Base-by-base conservation (phyloP, 2,329 filamentous ascomycete species). In the Ceratocystis alfenasii region DNA sequence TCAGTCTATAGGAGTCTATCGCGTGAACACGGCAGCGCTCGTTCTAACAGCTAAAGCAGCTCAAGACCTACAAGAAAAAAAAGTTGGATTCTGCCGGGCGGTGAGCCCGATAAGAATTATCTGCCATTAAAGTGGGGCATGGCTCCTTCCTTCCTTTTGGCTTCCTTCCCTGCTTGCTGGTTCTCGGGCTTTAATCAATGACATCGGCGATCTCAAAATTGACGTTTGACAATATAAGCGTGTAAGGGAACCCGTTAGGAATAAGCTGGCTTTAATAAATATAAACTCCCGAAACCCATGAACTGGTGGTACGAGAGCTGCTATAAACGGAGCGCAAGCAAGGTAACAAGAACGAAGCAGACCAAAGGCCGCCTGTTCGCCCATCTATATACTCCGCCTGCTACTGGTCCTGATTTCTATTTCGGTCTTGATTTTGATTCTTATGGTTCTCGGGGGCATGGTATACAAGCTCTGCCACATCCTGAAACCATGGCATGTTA, bases 41-140 rank as follows among this genome's bases (percentile, higher is more conserved):
- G 10, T 41, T 41, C 36, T 41, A 12, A 41, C 36, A 41, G 36
- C 36, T 12, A 41, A 41, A 41, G 36, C 3, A 12, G 36, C 8
- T 41, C 10, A 10, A 41, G 36, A 41, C 36, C 36, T 41, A 41
- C 3, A 64, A 65, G 57, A 67, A 64, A 67, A 67, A 66, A 67
- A 67, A 63, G 60, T 53, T 68, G 30, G 5, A 65, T 68, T 66
- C 67, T 68, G 67, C 67, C 67, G 41, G 55, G 65, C 67, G 67
- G 67, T 68, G 33, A 41, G 8, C 0, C 1, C 0, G 67, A 68
- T 68, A 68, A 60, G 55, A 5, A 1, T 46, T 65, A 60, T 65
- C 53, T 22, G 17, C 15, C 22, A n/a, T n/a, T 48, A 30, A 28
- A 41, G 7, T 25, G 41, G 55, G 64, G 12, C 25, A 36, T 45